Percentiles rank a stretch among this genome's conserved stretches.
These are phyloP conservation scores for Orbilia oligospora DNA, from an alignment of 2,329 filamentous ascomycete genomes.

Conservation along the genomic window DNA sequence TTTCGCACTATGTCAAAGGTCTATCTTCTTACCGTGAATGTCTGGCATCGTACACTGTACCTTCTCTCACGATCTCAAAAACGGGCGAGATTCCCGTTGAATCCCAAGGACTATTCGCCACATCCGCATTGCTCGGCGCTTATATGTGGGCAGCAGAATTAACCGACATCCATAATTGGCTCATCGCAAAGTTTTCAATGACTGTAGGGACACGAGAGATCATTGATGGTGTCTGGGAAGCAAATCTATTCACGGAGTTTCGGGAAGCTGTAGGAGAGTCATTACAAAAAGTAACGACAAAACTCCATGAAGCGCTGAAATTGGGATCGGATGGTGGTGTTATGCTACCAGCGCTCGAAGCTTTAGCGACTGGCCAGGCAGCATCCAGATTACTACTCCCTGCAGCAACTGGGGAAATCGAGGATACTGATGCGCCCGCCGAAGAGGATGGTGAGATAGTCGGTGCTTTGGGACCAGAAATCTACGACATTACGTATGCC, in stretches of 20 bases:
- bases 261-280: constrained; percentile 35
- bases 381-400: constrained; percentile 43
- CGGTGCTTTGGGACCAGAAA: not conserved
- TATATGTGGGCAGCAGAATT: constrained; percentile 49
- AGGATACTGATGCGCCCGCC: constrained; percentile 7
- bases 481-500: constrained; percentile 32
- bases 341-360: constrained; percentile 30
- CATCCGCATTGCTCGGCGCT: constrained; percentile 39
- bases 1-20: constrained; percentile 54
- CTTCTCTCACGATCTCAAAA: not conserved
- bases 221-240: constrained; percentile 21
- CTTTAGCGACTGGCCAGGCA: constrained; percentile 61
- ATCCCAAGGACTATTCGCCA: constrained; percentile 29
- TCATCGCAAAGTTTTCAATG: constrained; percentile 45
- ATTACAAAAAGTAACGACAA: constrained; percentile 14
- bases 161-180: constrained; percentile 38
- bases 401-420: not conserved
- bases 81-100: constrained; percentile 2
- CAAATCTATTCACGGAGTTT: constrained; percentile 30
- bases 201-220: constrained; percentile 44
- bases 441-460: not conserved
- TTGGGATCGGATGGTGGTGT: not conserved
- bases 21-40: constrained; percentile 34
- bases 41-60: not conserved
- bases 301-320: not conserved